These are phyloP conservation scores for Paraphoma sp. DNA, from an alignment of 2,329 filamentous ascomycete genomes.

Conservation along the genomic window DNA sequence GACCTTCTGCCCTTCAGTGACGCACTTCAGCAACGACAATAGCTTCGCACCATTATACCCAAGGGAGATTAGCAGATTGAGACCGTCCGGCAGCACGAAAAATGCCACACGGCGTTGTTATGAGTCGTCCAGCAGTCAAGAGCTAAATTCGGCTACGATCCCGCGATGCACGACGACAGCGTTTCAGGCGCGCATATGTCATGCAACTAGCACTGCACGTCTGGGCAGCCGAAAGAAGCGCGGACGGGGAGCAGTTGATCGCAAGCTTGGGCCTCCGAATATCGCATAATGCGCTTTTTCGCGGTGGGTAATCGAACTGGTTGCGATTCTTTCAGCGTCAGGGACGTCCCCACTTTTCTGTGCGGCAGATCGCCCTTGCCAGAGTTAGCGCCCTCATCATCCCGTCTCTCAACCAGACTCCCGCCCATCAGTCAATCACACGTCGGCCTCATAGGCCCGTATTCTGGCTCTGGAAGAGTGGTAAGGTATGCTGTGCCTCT, in stretches of 20 bases:
- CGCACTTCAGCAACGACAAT: constrained; percentile 1
- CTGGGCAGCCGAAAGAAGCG: constrained; percentile 15
- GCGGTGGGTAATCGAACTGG: constrained; percentile 5
- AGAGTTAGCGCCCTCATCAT: not conserved
- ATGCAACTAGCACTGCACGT: constrained; percentile 22
- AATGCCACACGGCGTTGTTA: constrained; percentile 17
- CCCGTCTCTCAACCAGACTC: not conserved
- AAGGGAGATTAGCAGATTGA: constrained; percentile 2
- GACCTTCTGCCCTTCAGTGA: not conserved
- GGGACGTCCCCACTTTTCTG: constrained; percentile 5
- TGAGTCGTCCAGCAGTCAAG: constrained; percentile 10
- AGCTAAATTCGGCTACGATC: constrained; percentile 11
- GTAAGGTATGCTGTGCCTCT: too few species aligned
- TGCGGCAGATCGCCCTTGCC: constrained; percentile 11
- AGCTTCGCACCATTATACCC: constrained; percentile 24
- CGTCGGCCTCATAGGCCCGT: too few species aligned
- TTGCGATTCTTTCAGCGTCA: constrained; percentile 10
- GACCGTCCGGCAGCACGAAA: constrained; percentile 7
- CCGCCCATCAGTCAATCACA: too few species aligned
- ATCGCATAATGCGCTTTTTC: constrained; percentile 11
- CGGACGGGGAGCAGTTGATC: constrained; percentile 4
- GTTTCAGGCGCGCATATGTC: constrained; percentile 25
- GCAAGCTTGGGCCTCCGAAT: constrained; percentile 11
- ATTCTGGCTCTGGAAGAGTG: too few species aligned
- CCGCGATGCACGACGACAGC: constrained; percentile 16